Percentiles rank a stretch among this genome's conserved stretches.
Evolutionary conservation across 495 filamentous ascomycete genomes (phyloP).

Genomic region (Penicillium simplicissimum): DNA sequence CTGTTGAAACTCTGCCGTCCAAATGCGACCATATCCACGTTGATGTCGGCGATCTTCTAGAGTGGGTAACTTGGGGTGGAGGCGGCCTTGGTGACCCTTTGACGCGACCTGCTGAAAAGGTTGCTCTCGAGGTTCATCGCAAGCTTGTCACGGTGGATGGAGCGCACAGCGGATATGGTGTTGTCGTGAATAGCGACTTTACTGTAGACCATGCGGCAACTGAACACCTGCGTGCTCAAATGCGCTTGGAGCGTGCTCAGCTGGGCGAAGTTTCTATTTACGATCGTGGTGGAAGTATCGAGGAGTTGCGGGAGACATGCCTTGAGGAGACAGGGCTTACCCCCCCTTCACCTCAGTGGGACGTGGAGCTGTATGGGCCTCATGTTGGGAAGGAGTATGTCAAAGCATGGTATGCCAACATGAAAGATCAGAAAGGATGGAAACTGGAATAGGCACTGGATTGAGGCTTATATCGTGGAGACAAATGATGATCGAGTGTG

Average conservation of each 20-base stretch:
- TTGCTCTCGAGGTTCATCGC: constrained; percentile 48
- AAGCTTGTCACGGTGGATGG: constrained; percentile 48
- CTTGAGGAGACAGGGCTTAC: constrained; percentile 42
- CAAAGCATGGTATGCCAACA: constrained; percentile 32
- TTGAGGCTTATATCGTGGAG: neutral
- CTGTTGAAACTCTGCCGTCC: constrained; percentile 35
- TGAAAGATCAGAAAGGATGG: constrained; percentile 28
- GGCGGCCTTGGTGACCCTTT: constrained; percentile 52
- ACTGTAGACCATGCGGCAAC: constrained; percentile 34
- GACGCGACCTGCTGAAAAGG: constrained; percentile 45
- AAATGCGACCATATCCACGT: constrained; percentile 54
- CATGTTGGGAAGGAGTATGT: constrained; percentile 38
- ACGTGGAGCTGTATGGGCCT: constrained; percentile 36
- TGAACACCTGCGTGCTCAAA: constrained; percentile 30
- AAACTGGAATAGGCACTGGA: constrained; percentile 7
- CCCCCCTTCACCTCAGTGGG: constrained; percentile 39
- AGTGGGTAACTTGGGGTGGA: constrained; percentile 55
- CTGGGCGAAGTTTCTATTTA: constrained; percentile 25
- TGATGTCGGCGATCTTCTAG: constrained; percentile 48
- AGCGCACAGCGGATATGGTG: constrained; percentile 44
- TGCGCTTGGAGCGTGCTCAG: constrained; percentile 21
- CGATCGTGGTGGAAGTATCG: constrained; percentile 43
- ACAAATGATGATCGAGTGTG: neutral
- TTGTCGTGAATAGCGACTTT: constrained; percentile 37
- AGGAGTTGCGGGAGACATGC: constrained; percentile 33